phyloP scores from a whole-genome alignment of 2,329 filamentous ascomycete genomes.

The Pseudogymnoascus sp. region DNA sequence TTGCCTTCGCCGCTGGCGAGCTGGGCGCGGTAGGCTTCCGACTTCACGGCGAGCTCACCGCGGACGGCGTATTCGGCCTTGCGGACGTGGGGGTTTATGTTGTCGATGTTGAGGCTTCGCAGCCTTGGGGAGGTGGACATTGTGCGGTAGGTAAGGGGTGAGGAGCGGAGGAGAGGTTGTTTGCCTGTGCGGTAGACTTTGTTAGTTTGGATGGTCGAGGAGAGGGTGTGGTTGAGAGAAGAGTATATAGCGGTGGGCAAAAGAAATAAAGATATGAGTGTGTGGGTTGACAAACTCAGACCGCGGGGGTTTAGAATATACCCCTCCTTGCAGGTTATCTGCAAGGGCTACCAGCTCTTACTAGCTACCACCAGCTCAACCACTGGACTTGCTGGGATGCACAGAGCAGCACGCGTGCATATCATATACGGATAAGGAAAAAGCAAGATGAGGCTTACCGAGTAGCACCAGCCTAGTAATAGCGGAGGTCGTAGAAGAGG shows the following conservation, averaged over 20 bases:
- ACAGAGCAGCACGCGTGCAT: neutral
- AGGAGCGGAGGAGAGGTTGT: neutral
- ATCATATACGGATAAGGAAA: neutral
- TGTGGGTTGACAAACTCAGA: neutral
- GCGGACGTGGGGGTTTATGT: slow-evolving; percentile 86
- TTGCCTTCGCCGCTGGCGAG: slow-evolving; percentile 49
- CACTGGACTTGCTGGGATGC: neutral
- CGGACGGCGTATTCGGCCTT: slow-evolving; percentile 93
- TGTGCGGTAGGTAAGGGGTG: slow-evolving; percentile 15
- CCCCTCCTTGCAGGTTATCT: slow-evolving; percentile 1
- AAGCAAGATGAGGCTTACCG: slow-evolving; percentile 1
- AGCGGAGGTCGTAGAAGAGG: neutral
- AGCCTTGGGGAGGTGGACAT: slow-evolving; percentile 31
- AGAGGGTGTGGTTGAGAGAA: neutral
- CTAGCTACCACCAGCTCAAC: neutral
- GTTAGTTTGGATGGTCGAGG: neutral
- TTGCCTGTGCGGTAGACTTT: neutral
- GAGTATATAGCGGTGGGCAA: neutral
- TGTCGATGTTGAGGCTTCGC: slow-evolving; percentile 61
- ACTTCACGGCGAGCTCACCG: slow-evolving; percentile 88
- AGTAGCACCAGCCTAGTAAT: neutral
- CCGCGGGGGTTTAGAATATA: neutral
- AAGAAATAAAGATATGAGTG: neutral
- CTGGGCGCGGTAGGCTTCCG: slow-evolving; percentile 77
- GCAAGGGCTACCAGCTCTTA: neutral